Evolutionary conservation across 2,329 filamentous ascomycete genomes (phyloP).

Genomic region (Cladophialophora immunda): DNA sequence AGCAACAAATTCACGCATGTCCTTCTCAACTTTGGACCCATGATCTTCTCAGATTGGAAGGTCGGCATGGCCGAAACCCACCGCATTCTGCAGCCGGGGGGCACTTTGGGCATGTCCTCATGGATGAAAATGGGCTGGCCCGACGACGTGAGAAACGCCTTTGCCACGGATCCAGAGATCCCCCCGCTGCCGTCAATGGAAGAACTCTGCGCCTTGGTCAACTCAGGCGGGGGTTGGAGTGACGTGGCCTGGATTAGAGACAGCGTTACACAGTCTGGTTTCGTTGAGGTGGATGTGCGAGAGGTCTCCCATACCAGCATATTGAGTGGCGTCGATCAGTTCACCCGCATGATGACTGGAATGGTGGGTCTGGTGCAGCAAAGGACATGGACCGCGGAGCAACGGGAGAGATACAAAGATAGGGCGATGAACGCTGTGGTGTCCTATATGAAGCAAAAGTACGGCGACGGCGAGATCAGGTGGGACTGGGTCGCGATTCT

Average conservation of each 20-base stretch:
- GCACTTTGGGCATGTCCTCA: slow-evolving; percentile 46
- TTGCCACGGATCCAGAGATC: slow-evolving; percentile 42
- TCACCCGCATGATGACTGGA: slow-evolving; percentile 20
- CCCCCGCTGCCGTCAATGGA: slow-evolving; percentile 42
- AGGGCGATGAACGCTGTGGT: slow-evolving; percentile 24
- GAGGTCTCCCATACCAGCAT: slow-evolving; percentile 15
- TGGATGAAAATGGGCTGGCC: slow-evolving; percentile 50
- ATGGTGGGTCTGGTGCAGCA: slow-evolving; percentile 21
- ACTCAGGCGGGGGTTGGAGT: slow-evolving; percentile 21
- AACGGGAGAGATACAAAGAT: slow-evolving; percentile 24
- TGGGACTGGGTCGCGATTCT: slow-evolving; percentile 43
- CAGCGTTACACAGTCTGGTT: slow-evolving; percentile 11
- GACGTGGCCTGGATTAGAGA: slow-evolving; percentile 20
- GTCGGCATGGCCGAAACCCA: slow-evolving; percentile 44
- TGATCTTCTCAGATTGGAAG: slow-evolving; percentile 56
- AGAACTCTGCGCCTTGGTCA: slow-evolving; percentile 27
- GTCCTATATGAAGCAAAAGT: slow-evolving; percentile 32
- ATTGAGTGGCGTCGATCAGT: slow-evolving; percentile 13
- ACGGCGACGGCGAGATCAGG: slow-evolving; percentile 27
- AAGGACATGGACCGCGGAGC: slow-evolving; percentile 27
- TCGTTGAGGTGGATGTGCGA: slow-evolving; percentile 27
- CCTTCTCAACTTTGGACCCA: slow-evolving; percentile 59
- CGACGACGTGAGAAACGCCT: slow-evolving; percentile 39
- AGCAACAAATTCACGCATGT: slow-evolving; percentile 53
- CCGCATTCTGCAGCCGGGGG: slow-evolving; percentile 48